Evolutionary conservation across 2,329 filamentous ascomycete genomes (phyloP).

Genomic region (Xylariales sp.): DNA sequence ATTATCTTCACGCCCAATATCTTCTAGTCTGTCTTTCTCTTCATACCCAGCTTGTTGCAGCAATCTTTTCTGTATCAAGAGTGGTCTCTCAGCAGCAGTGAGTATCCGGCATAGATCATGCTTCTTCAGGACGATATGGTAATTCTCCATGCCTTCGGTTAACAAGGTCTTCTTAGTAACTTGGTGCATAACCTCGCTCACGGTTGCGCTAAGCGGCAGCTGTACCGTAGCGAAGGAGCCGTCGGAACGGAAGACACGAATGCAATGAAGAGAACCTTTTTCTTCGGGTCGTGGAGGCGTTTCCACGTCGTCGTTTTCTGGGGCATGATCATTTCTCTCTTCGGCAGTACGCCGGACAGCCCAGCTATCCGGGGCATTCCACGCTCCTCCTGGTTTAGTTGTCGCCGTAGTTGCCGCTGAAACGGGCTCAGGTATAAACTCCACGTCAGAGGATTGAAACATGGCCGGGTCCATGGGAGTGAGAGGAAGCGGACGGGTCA

Average conservation of each 20-base stretch:
- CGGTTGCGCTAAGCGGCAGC: constrained; percentile 83
- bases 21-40: constrained; percentile 86
- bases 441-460: constrained; percentile 48
- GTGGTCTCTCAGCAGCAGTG: constrained; percentile 79
- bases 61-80: constrained; percentile 90
- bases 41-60: constrained; percentile 93
- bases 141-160: constrained; percentile 90
- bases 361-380: constrained; percentile 98
- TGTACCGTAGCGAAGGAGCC: constrained; percentile 94
- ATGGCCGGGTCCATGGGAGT: constrained; percentile 75
- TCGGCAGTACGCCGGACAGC: constrained; percentile 81
- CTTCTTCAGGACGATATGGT: constrained; percentile 94
- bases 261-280: constrained; percentile 83
- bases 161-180: constrained; percentile 95
- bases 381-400: constrained; percentile 66
- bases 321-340: constrained; percentile 67
- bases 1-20: constrained; percentile 95
- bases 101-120: constrained; percentile 89
- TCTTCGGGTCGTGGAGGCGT: constrained; percentile 77
- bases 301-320: constrained; percentile 75
- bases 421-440: constrained; percentile 43
- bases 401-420: constrained; percentile 43
- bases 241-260: constrained; percentile 93
- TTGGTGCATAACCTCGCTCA: constrained; percentile 87
- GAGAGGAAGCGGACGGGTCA: constrained; percentile 76